These are phyloP conservation scores for Euphorbia lathyris DNA, from an alignment of 345 rosid species.

Conservation along the genomic window DNA sequence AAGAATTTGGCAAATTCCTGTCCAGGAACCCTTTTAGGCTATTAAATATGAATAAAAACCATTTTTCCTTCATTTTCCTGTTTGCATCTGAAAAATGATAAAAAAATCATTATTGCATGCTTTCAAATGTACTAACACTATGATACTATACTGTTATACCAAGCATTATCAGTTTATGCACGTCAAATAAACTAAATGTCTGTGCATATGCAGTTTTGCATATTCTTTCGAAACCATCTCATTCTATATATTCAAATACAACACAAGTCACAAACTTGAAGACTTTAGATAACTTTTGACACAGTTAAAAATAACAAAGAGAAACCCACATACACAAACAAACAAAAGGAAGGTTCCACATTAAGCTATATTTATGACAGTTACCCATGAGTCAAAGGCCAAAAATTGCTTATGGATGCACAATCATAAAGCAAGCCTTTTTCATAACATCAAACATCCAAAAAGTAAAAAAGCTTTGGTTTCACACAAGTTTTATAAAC, in stretches of 20 bases:
- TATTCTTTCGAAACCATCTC: not conserved
- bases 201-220: not conserved
- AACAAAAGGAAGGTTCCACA: constrained; percentile 1
- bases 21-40: not conserved
- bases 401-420: not conserved
- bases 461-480: not conserved
- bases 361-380: not conserved
- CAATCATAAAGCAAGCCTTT: not conserved
- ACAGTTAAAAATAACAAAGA: not conserved
- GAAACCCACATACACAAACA: no score
- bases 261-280: not conserved
- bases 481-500: not conserved
- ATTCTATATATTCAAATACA: not conserved
- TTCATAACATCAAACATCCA: not conserved
- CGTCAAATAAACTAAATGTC: not conserved
- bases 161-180: not conserved
- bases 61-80: not conserved
- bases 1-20: not conserved
- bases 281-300: not conserved
- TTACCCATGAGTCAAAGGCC: not conserved
- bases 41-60: not conserved
- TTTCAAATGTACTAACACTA: not conserved
- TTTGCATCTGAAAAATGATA: no score
- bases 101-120: not conserved
- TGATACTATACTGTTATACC: not conserved